These are phyloP conservation scores for Acacia crassicarpa DNA, from an alignment of 306 rosid species.

Conservation along the genomic window DNA sequence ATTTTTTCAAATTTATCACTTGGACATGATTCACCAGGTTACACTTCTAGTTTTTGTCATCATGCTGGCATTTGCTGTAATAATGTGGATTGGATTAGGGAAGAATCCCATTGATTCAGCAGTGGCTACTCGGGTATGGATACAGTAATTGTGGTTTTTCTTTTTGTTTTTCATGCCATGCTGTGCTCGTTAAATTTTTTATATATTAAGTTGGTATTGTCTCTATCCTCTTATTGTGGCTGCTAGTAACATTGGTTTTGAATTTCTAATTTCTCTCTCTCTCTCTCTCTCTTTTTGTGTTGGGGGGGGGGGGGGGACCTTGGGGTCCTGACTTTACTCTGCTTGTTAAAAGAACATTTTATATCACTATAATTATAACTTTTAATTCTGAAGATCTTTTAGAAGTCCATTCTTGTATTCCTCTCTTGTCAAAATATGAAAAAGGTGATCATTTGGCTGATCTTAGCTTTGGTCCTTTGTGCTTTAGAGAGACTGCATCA, in stretches of 20 bases:
- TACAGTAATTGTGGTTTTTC: slow-evolving; percentile 21
- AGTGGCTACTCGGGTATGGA: slow-evolving; percentile 73
- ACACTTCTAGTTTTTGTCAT: slow-evolving; percentile 50
- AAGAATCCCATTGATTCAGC: slow-evolving; percentile 67
- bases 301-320: too few relatives aligned
- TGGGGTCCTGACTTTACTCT: neutral
- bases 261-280: neutral
- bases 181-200: slow-evolving; percentile 10
- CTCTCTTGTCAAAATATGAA: neutral
- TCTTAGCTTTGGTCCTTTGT: neutral
- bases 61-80: slow-evolving; percentile 66
- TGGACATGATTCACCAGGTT: slow-evolving; percentile 57
- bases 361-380: neutral
- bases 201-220: slow-evolving; percentile 9
- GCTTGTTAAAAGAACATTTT: neutral
- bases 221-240: neutral
- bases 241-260: neutral
- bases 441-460: neutral
- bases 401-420: slow-evolving; percentile 5
- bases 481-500: neutral
- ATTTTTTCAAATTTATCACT: slow-evolving; percentile 31
- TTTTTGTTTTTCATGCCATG: slow-evolving; percentile 19
- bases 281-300: too few relatives aligned
- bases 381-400: neutral
- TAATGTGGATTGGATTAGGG: slow-evolving; percentile 82